Evolutionary conservation across 352 stramenopile genomes (phyloP).

Genomic region (Globisporangium parvum): DNA sequence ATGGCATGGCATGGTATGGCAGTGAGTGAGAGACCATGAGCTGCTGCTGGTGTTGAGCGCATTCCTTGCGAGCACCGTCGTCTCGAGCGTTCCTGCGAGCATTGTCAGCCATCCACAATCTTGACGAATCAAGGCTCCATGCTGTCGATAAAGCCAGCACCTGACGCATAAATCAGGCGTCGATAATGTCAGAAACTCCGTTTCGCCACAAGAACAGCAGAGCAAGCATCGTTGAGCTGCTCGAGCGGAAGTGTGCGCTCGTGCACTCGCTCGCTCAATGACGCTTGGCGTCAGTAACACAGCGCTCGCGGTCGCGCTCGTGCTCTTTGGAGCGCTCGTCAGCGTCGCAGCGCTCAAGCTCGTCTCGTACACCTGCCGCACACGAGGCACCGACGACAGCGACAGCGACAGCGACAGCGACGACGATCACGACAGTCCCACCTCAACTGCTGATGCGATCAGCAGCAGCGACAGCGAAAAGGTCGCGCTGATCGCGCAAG

Average conservation of each 20-base stretch:
- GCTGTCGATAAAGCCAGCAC: no score
- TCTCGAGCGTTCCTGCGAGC: no score
- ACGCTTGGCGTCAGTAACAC: background rate
- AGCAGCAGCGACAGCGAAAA: slow-evolving; percentile 5
- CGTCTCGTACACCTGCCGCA: background rate
- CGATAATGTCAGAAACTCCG: background rate
- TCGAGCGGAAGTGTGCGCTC: no score
- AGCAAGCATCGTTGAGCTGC: no score
- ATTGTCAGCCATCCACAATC: no score
- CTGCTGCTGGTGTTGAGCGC: no score
- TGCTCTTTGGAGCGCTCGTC: background rate
- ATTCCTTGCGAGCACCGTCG: no score
- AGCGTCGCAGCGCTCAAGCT: slow-evolving; percentile 5
- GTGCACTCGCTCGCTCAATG: background rate
- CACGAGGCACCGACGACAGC: background rate
- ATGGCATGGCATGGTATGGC: no score
- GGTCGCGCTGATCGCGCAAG: slow-evolving; percentile 9
- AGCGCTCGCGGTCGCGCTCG: background rate
- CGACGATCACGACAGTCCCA: slow-evolving; percentile 19
- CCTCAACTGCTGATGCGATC: slow-evolving; percentile 4
- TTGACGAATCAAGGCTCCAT: no score
- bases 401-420: background rate
- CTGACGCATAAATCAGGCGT: background rate
- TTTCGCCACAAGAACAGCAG: background rate
- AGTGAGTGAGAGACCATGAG: no score